Base-by-base conservation (phyloP, 768 basidiomycete species). In the Hygrophorus russula region DNA sequence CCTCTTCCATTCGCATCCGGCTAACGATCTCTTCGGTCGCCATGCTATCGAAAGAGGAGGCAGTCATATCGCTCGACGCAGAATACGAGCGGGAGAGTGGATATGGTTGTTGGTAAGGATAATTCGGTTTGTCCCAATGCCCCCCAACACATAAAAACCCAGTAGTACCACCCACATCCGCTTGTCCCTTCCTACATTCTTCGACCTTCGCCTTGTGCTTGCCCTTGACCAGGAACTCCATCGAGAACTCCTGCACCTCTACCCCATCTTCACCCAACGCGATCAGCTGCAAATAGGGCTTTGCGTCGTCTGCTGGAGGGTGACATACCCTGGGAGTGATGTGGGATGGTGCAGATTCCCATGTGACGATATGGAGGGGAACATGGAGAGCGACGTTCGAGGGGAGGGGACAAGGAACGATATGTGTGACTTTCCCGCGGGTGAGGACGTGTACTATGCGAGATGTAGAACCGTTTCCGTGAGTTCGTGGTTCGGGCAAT, bases 201-300 rank as follows among this genome's bases (percentile, higher is more conserved):
- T 70, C 74, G 11, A 60, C 57, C 45, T 64, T 60, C 36, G 67
- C 53, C 59, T 74, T 67, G 4, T 66, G 67, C 57, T 78, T 73
- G 27, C 70, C 69, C 56, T 74, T 71, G 24, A 67, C 65, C 33
- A 85, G 57, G 43, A 70, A 69, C 8, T 71, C 58, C 9, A 86
- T 58, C 1, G 73, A 59, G 24, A 81, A 56, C 58, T 91, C 88
- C 48, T 82, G 78, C 2, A 79, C 72, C 55, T 91, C 87, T 12
- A 91, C 51, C 9, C 86, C 86, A 44, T 76, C 70, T 42, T 81
- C 79, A 17, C 78, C 69, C 41, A 89, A 74, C 13, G 75, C 79
- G 36, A 83, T 63, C 29, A 88, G 57, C 55, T 91, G 88, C 36
- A 91, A 59, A 51, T 74, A 70, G 7, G 74, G 70, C 8, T 61